A percentile compares a stretch with the other conserved stretches of the same genome.
phyloP scores from a whole-genome alignment of 2,329 filamentous ascomycete genomes.

The Thielaviopsis euricoi region DNA sequence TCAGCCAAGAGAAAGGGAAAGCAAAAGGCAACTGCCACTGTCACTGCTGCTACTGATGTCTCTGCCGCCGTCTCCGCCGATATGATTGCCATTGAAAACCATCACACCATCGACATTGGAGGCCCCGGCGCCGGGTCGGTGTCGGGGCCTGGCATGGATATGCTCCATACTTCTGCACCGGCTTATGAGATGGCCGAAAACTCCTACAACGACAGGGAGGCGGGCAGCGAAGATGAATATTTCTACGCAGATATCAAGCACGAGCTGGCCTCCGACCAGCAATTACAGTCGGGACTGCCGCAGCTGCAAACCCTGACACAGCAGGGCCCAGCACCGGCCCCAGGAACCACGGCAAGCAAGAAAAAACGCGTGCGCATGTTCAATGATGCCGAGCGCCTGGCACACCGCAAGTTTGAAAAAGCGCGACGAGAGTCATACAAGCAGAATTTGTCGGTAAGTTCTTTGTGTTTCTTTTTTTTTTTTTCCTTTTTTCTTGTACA shows the following conservation, averaged over 20 bases:
- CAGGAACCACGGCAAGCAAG: neutral
- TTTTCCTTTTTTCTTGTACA: too few relatives aligned
- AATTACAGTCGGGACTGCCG: neutral
- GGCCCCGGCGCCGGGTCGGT: too few relatives aligned
- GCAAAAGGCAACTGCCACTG: neutral
- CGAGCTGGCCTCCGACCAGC: neutral
- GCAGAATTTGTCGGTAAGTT: neutral
- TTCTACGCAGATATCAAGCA: neutral
- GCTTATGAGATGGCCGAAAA: too few relatives aligned
- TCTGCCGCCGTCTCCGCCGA: too few relatives aligned
- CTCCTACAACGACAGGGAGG: too few relatives aligned
- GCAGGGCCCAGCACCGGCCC: too few relatives aligned
- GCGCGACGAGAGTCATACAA: conserved; percentile 24
- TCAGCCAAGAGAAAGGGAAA: neutral
- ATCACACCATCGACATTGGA: neutral
- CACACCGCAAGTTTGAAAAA: conserved; percentile 24
- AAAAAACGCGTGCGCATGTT: conserved; percentile 24
- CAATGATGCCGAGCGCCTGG: conserved; percentile 24
- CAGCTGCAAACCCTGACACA: neutral
- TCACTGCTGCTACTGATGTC: too few relatives aligned
- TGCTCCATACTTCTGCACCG: too few relatives aligned
- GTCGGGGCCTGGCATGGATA: neutral
- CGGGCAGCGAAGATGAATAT: neutral
- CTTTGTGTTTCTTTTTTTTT: too few relatives aligned
- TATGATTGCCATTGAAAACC: neutral